Base-by-base conservation (phyloP, 371 early-diverging fungal genomes). In the Mucor sp. region DNA sequence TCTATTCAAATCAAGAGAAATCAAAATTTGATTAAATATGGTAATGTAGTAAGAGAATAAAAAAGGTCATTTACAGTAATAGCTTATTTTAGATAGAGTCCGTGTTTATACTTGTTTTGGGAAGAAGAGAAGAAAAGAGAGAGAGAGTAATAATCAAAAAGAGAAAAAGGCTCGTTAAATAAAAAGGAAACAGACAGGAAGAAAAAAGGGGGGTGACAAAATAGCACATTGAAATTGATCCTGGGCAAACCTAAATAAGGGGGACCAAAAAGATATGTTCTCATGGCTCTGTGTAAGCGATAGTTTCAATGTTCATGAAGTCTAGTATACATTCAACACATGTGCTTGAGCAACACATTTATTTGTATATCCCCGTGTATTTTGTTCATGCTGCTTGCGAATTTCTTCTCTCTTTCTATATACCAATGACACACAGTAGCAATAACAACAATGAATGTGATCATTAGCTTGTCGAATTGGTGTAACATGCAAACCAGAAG, bases 91-190 rank as follows among this genome's bases (percentile, higher is more conserved):
- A 35, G 55, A 56, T 55, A 62, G 43, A 62, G 44, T 57, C 47
- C 37, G 50, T 53, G 35, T 37, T 33, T 53, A 35, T 63, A 63
- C 66, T 66, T 48, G 27, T 60, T 66, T 66, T 60, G 66, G 66
- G 32, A 60, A 44, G 57, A 58, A 44, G 58, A 47, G 28, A 53
- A 53, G 57, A 12, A 57, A 21, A 28, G 28, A 55, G 35, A 63
- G 56, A 55, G 35, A 63, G 56, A 30, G 30, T 4, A 6, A 19
- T 27, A 58, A 60, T 44, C n/a, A 63, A 50, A 39, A n/a, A 53
- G 37, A n/a, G 47, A 44, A 62, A 48, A 23, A 62, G 14, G 30
- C 21, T 50, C 25, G 50, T 50, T 50, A 50, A 50, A 50, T 50
- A 50, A 33, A 33, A 50, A 61, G 28, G 39, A 50, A 50, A 50